A percentile compares a stretch with the other conserved stretches of the same genome.
Conservation (phyloP, 2,329 filamentous ascomycete species). For the Cryphonectria naterciae region DNA sequence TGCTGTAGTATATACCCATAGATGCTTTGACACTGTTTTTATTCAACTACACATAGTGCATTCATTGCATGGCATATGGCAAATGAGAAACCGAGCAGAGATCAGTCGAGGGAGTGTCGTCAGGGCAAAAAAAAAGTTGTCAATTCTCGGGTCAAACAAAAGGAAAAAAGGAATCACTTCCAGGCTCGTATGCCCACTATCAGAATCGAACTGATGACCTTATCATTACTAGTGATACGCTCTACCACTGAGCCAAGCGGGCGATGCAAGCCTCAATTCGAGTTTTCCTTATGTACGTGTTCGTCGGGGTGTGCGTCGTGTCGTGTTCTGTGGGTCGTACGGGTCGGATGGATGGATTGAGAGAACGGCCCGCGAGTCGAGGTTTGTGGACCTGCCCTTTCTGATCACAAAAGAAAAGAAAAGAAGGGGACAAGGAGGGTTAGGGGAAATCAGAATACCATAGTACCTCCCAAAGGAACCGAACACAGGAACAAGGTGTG, state of each 20-base stretch:
- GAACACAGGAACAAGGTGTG: not conserved
- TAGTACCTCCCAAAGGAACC: not conserved
- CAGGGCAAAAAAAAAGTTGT: not conserved
- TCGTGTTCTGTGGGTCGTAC: not conserved
- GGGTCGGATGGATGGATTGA: not conserved
- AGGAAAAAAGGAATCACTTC: not conserved
- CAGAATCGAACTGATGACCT: slow-evolving; percentile 29
- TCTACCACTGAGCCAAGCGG: slow-evolving; percentile 30
- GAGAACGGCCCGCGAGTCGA: not conserved
- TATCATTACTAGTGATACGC: slow-evolving; percentile 30
- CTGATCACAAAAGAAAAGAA: not conserved
- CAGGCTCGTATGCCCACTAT: slow-evolving; percentile 18
- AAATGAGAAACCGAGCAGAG: not conserved
- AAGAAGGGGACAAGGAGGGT: not conserved
- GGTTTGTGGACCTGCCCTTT: slow-evolving; percentile 8
- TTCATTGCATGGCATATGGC: not conserved
- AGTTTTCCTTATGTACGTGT: not conserved
- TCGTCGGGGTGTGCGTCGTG: not conserved
- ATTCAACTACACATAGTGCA: not conserved
- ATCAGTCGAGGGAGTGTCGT: not conserved
- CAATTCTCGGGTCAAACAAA: not conserved
- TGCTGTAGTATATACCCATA: not conserved
- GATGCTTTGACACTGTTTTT: not conserved
- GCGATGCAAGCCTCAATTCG: not conserved
- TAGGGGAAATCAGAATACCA: not conserved